Evolutionary conservation across 345 rosid genomes (phyloP).

Genomic region (Orychophragmus violaceus): DNA sequence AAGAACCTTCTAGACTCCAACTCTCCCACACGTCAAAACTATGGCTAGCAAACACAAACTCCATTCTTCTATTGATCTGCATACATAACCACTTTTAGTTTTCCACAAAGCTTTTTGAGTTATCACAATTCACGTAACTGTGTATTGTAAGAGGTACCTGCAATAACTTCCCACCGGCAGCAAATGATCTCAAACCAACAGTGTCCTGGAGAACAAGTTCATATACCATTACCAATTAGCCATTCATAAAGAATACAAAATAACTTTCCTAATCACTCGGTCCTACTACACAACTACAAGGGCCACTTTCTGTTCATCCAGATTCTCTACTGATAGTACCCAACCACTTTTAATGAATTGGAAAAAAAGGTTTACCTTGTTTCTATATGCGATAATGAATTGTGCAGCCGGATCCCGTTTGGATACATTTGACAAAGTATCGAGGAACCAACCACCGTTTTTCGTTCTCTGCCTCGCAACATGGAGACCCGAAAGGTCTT

Average conservation of each 20-base stretch:
- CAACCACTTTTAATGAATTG: background rate
- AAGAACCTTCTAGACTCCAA: conserved; percentile 88
- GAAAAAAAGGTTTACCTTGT: conserved; percentile 51
- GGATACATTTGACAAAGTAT: conserved; percentile 76
- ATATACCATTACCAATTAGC: conserved; percentile 2
- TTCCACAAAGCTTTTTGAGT: background rate
- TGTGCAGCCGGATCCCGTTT: conserved; percentile 98
- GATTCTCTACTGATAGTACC: background rate
- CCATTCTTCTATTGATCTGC: conserved; percentile 94
- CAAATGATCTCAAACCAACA: conserved; percentile 95
- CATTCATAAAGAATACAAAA: background rate
- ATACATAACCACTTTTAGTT: conserved; percentile 9
- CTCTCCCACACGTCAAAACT: conserved; percentile 99
- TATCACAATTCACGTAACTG: background rate
- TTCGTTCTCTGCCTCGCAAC: conserved; percentile 89
- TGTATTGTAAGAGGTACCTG: conserved; percentile 52
- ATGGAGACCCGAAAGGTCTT: conserved; percentile 64
- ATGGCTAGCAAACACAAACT: conserved; percentile 96
- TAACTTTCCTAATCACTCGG: background rate
- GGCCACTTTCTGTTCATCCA: background rate
- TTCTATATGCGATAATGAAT: conserved; percentile 79
- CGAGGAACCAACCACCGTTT: conserved; percentile 98
- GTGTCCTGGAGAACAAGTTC: too few relatives aligned
- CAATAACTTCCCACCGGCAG: conserved; percentile 97
- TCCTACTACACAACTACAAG: background rate